Evolutionary conservation across 805 yeast species (phyloP), one percentile per base, ranked within the genome.

Genomic region (Priceomyces medius): DNA sequence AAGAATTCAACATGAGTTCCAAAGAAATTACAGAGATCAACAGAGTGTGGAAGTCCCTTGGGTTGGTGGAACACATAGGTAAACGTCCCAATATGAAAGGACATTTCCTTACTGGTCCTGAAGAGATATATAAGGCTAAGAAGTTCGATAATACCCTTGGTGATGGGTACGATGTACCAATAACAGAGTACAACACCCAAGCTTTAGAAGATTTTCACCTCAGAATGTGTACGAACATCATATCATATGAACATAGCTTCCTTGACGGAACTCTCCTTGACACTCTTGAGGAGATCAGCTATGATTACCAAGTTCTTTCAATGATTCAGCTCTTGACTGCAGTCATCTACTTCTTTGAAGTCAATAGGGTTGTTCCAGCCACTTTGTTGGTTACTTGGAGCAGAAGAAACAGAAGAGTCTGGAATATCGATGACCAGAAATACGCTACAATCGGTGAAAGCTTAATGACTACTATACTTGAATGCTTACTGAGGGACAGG

Each of bases 381-480:
- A 27, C 24, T 21, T 34, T 33, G 9, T 19, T 50, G 28, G 35
- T 37, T 24, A 44, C 43, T 10, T 17, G 46, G 19, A 31, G 53
- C 10, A 51, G 53, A 27, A 42, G 46, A 33, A 50, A 53, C 37
- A 26, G 46, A 2, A 33, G 63, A 29, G 40, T 59, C n/a, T 53
- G 49, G 42, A 38, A 49, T 21, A 32, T 56, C 21, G 46, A 37
- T 3, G 27, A 29, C 2, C 9, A 31, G 1, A 20, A 46, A 17
- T 60, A 58, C 38, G 26, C 28, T 12, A 34, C 46, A 2, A 37
- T 60, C 17, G 61, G 63, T 2, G 57, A 59, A 36, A 29, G 44
- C 5, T 41, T 55, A n/a, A 32, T 47, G 9, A 17, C 23, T n/a
- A 24, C 48, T 1, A 38, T 55, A 3, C 13, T 40, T 13, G 47